A percentile compares a stretch with the other conserved stretches of the same genome.
Evolutionary conservation across 305 asterid genomes (phyloP).

Genomic region (Rubia tinctorum): DNA sequence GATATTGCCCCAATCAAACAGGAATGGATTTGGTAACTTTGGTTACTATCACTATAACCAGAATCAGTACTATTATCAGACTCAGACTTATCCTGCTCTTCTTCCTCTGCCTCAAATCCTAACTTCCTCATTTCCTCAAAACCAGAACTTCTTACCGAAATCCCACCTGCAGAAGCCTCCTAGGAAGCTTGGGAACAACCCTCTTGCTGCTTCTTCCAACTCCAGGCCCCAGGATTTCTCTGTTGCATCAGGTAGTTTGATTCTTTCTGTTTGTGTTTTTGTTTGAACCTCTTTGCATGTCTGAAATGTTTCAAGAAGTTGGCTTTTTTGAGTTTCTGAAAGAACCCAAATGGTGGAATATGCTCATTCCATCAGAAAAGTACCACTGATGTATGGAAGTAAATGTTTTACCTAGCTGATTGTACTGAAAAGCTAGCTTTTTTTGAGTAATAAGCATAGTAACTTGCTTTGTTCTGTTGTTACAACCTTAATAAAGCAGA

Average conservation of each 20-base stretch:
- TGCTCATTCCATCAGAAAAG: neutral
- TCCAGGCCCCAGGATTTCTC: conserved; percentile 41
- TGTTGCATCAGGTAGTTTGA: conserved; percentile 37
- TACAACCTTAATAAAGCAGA: conserved; percentile 25
- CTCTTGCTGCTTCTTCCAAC: conserved; percentile 54
- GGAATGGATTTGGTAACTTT: conserved; percentile 38
- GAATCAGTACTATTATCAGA: conserved; percentile 31
- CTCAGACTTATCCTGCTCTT: conserved; percentile 54
- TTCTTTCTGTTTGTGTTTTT: neutral
- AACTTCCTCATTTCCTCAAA: conserved; percentile 51
- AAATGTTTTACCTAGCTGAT: conserved; percentile 5
- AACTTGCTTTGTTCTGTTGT: conserved; percentile 14
- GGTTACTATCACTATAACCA: conserved; percentile 43
- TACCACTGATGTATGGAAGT: neutral
- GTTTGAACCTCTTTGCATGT: conserved; percentile 17
- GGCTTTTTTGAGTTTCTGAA: neutral
- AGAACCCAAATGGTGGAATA: neutral
- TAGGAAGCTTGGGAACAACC: conserved; percentile 29
- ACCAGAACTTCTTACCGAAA: conserved; percentile 47
- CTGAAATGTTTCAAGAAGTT: conserved; percentile 1
- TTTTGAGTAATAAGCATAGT: neutral
- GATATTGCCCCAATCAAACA: conserved; percentile 39
- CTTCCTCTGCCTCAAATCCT: conserved; percentile 64
- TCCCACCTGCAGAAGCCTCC: conserved; percentile 48
- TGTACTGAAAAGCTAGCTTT: neutral